These are phyloP conservation scores for Talaromyces sp. DNA, from an alignment of 2,329 filamentous ascomycete genomes.

Conservation along the genomic window DNA sequence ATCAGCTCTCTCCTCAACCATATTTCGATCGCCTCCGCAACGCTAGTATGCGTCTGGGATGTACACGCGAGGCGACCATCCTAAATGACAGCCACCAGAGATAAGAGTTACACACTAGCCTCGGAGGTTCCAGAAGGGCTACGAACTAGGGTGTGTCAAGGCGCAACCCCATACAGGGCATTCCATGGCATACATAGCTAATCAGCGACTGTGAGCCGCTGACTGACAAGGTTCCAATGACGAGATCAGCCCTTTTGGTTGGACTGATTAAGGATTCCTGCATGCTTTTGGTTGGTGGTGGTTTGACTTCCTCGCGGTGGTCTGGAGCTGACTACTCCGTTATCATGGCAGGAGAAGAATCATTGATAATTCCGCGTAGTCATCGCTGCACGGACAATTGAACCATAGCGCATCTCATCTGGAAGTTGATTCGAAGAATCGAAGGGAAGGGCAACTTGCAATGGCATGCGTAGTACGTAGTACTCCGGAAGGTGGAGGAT, in stretches of 20 bases:
- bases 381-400: neutral
- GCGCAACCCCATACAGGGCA: neutral
- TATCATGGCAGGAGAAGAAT: neutral
- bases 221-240: neutral
- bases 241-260: neutral
- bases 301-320: neutral
- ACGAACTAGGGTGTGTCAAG: neutral
- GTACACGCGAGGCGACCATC: constrained; percentile 1
- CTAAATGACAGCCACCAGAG: constrained; percentile 7
- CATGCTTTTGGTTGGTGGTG: neutral
- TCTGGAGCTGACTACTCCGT: neutral
- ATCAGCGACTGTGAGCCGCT: neutral
- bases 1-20: neutral
- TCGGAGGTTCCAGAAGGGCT: neutral
- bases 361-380: neutral
- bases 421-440: neutral
- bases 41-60: constrained; percentile 7
- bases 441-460: neutral
- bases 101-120: neutral
- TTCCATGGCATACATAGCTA: neutral
- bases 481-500: too few species aligned
- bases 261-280: neutral
- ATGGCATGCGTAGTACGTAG: neutral
- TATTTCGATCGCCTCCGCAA: constrained; percentile 1
- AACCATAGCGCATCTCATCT: neutral